These are phyloP conservation scores for Ascochyta viciae-villosae DNA, from an alignment of 2,329 filamentous ascomycete species.

Conservation along the genomic window DNA sequence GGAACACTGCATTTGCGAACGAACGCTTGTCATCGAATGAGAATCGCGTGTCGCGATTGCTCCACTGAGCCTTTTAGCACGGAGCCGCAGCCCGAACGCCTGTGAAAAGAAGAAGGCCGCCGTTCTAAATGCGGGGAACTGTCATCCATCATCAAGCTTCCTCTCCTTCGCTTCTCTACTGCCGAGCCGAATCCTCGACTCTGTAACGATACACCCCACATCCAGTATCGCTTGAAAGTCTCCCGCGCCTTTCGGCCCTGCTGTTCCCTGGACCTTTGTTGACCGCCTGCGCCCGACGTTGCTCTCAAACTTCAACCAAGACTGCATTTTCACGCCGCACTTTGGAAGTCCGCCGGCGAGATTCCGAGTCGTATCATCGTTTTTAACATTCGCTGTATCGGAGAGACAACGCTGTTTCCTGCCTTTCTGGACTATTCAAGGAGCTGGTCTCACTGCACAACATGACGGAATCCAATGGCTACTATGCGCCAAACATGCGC, in stretches of 20 bases:
- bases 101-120: conserved; percentile 40
- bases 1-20: conserved; percentile 32
- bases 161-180: conserved; percentile 42
- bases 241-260: conserved; percentile 15
- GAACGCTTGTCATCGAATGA: conserved; percentile 35
- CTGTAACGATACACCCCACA: conserved; percentile 36
- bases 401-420: conserved; percentile 23
- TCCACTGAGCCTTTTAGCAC: conserved; percentile 34
- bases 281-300: conserved; percentile 24
- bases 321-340: conserved; percentile 29
- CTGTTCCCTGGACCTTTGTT: conserved; percentile 18
- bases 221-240: conserved; percentile 28
- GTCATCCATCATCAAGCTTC: conserved; percentile 38
- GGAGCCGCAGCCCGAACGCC: conserved; percentile 35
- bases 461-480: conserved; percentile 48
- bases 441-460: conserved; percentile 38
- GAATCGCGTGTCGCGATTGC: conserved; percentile 34
- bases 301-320: conserved; percentile 4
- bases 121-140: conserved; percentile 48
- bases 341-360: conserved; percentile 41
- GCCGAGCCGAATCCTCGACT: conserved; percentile 42
- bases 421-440: conserved; percentile 21
- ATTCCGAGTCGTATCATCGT: conserved; percentile 37
- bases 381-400: conserved; percentile 22
- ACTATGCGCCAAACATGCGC: conserved; percentile 50